These are phyloP conservation scores for Tilletia horrida DNA, from an alignment of 1,284 basidiomycete genomes.

Conservation along the genomic window DNA sequence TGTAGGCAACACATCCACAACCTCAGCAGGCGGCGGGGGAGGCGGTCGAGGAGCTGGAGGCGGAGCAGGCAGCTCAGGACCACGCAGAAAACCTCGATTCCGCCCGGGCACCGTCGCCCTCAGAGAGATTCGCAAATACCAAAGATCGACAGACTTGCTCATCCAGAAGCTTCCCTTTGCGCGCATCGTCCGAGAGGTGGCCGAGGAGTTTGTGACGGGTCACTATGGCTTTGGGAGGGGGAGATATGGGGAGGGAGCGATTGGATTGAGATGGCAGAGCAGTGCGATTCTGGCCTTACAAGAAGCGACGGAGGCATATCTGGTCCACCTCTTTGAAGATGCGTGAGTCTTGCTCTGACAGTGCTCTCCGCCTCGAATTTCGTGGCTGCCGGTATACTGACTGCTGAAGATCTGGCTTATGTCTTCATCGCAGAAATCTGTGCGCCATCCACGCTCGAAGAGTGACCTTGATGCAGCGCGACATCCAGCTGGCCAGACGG, in stretches of 20 bases:
- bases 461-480: slow-evolving; percentile 54
- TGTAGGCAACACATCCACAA: slow-evolving; percentile 2
- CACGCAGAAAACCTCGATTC: slow-evolving; percentile 34
- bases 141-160: slow-evolving; percentile 52
- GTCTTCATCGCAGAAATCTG: slow-evolving; percentile 37
- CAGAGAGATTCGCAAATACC: slow-evolving; percentile 53
- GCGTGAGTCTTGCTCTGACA: slow-evolving; percentile 35
- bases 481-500: slow-evolving; percentile 52
- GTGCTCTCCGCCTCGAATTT: background rate
- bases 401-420: slow-evolving; percentile 5
- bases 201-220: slow-evolving; percentile 50
- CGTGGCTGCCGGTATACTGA: background rate
- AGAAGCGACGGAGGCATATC: slow-evolving; percentile 53
- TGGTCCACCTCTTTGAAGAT: slow-evolving; percentile 54
- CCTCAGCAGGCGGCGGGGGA: slow-evolving; percentile 3
- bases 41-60: too few species aligned
- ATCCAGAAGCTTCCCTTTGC: slow-evolving; percentile 54
- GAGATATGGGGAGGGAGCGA: slow-evolving; percentile 25
- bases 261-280: slow-evolving; percentile 53
- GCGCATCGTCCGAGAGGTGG: slow-evolving; percentile 51
- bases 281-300: slow-evolving; percentile 53
- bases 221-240: slow-evolving; percentile 28
- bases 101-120: slow-evolving; percentile 53
- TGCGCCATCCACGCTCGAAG: slow-evolving; percentile 46
- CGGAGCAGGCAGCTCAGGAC: too few species aligned